phyloP scores from a whole-genome alignment of 495 filamentous ascomycete genomes.

The Penicillium riverlandense region DNA sequence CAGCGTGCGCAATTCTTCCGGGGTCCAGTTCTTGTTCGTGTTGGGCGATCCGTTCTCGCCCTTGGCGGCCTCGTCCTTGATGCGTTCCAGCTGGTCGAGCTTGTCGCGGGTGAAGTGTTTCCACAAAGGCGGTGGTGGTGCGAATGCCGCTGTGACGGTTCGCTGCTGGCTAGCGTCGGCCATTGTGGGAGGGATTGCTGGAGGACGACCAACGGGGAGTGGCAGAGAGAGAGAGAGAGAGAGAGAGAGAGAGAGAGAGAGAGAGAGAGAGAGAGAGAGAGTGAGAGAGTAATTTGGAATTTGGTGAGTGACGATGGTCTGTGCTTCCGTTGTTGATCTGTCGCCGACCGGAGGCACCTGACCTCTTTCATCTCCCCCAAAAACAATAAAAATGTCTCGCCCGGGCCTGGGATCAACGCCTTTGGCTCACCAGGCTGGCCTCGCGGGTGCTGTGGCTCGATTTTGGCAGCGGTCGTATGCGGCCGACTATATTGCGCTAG shows the following conservation, averaged over 20 bases:
- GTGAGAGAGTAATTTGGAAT: no score
- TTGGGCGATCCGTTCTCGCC: slow-evolving; percentile 25
- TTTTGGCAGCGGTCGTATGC: slow-evolving; percentile 67
- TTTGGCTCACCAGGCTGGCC: slow-evolving; percentile 11
- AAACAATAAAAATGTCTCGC: not conserved
- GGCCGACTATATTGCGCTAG: slow-evolving; percentile 78
- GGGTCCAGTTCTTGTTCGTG: slow-evolving; percentile 28
- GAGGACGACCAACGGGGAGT: not conserved
- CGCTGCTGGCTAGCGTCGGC: slow-evolving; percentile 43
- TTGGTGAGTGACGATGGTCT: slow-evolving; percentile 1
- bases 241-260: not conserved
- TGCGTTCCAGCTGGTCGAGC: slow-evolving; percentile 53
- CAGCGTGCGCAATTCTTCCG: slow-evolving; percentile 46
- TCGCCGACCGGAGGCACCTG: not conserved
- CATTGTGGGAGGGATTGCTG: slow-evolving; percentile 24
- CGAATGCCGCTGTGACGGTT: slow-evolving; percentile 57
- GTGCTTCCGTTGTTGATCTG: slow-evolving; percentile 1
- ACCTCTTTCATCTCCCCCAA: not conserved
- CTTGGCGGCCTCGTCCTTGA: slow-evolving; percentile 39
- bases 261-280: not conserved
- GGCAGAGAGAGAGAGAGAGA: not conserved
- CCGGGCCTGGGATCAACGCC: not conserved
- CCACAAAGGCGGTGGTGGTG: slow-evolving; percentile 85
- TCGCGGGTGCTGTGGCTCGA: slow-evolving; percentile 32
- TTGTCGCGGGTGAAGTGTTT: slow-evolving; percentile 79